phyloP scores from a whole-genome alignment of 352 stramenopile genomes.

The Sclerospora graminicola region DNA sequence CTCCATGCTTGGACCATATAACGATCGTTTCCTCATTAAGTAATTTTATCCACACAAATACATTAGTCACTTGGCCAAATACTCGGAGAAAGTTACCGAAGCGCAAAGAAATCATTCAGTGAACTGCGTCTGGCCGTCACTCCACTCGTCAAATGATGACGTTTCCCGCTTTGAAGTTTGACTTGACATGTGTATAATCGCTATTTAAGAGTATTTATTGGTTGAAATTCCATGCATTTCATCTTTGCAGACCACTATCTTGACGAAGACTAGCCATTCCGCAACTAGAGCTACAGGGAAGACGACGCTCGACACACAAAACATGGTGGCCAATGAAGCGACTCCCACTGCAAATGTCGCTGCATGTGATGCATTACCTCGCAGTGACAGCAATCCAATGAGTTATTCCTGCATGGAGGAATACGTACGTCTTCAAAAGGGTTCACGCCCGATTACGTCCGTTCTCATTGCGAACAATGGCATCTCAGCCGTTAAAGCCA shows the following conservation, averaged over 20 bases:
- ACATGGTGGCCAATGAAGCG: slow-evolving; percentile 28
- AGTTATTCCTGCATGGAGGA: slow-evolving; percentile 86
- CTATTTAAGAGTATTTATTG: slow-evolving; percentile 1
- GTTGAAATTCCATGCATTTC: slow-evolving; percentile 5
- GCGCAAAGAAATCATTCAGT: too few species aligned
- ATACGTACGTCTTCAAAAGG: slow-evolving; percentile 88
- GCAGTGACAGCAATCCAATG: slow-evolving; percentile 48
- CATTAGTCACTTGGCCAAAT: too few species aligned
- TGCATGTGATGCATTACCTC: slow-evolving; percentile 3
- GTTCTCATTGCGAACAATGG: slow-evolving; percentile 99
- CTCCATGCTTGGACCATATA: not conserved
- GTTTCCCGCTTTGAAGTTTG: slow-evolving; percentile 9
- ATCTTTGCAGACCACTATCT: slow-evolving; percentile 8
- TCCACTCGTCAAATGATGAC: slow-evolving; percentile 20
- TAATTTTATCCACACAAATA: too few species aligned
- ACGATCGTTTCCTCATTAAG: too few species aligned
- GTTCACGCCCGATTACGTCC: slow-evolving; percentile 88
- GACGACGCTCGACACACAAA: slow-evolving; percentile 15
- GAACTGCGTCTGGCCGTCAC: too few species aligned
- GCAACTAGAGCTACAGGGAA: slow-evolving; percentile 28
- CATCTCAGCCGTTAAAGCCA: slow-evolving; percentile 98
- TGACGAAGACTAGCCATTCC: slow-evolving; percentile 15
- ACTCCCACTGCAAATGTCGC: not conserved
- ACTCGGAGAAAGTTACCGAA: too few species aligned
- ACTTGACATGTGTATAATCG: slow-evolving; percentile 5